Base-by-base conservation (phyloP, 371 early-diverging fungal species). In the Entomophthora muscae region DNA sequence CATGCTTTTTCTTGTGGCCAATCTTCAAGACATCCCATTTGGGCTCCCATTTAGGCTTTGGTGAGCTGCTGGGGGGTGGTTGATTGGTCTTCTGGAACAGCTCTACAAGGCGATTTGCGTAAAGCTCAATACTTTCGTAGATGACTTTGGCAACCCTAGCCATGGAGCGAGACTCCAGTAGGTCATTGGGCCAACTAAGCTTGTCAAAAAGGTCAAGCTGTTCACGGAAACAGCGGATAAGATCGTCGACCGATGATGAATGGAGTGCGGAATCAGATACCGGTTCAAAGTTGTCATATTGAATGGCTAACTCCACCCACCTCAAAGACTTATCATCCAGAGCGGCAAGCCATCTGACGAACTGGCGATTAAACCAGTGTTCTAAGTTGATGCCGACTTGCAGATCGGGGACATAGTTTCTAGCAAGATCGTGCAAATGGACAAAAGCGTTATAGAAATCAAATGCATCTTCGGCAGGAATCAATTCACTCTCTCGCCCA, bases 211-310 rank as follows among this genome's bases (percentile, higher is more conserved):
- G 82, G 5, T 83, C 81, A 21, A 84, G 73, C 3, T 85, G 83
- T 69, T 88, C 85, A 56, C 85, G 80, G 65, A 89, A 86, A 71
- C 84, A 83, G 31, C 82, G 76, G 61, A 87, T 79, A 3, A 90
- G 67, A 68, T 90, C 90, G 10, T 86, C 80, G 42, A 86, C 84
- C 0, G 90, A 90, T 3, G 88, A 86, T 1, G 90, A 88, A 67
- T 89, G 86, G 26, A 76, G 72, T 13, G 83, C 81, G 10, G 75
- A 76, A 0, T 80, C 81, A 66, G 76, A 79, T 60, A 81, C 71
- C 58, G 76, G 64, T 66, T 77, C 70, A 69, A 81, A 81, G 80
- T 85, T n/a, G 29, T 59, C 61, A 24, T 61, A 61, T 33, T 61
- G 26, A 10, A 61, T 61, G 7, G 61, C 61, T 24, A 61, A 24